A percentile compares a stretch with the other conserved stretches of the same genome.
Conservation (phyloP, 495 filamentous ascomycete genomes). For the Hypoxylon fuscum region DNA sequence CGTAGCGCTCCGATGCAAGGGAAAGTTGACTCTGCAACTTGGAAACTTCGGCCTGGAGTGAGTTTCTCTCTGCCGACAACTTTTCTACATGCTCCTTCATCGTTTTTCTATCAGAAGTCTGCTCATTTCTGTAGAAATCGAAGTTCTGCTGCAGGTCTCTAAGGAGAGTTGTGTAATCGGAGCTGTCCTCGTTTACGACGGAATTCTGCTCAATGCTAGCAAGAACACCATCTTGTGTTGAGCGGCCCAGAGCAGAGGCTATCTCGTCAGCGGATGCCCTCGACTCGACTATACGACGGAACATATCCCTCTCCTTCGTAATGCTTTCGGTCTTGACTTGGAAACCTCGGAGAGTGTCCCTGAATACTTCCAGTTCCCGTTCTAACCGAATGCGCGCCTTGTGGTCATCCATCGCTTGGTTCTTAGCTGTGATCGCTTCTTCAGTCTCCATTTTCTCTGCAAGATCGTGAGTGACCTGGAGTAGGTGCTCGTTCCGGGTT, state of each 20-base stretch:
- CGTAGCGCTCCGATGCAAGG: conserved; percentile 81
- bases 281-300: conserved; percentile 89
- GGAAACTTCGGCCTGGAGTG: conserved; percentile 80
- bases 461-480: conserved; percentile 81
- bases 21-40: conserved; percentile 82
- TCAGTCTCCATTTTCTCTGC: conserved; percentile 91
- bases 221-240: conserved; percentile 61
- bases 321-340: conserved; percentile 87
- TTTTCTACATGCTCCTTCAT: conserved; percentile 88
- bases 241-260: conserved; percentile 71
- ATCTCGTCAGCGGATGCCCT: conserved; percentile 67
- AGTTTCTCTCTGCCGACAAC: conserved; percentile 80
- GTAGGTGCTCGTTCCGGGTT: conserved; percentile 83
- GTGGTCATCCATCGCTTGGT: conserved; percentile 73
- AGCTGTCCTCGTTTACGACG: conserved; percentile 56
- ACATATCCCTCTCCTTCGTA: conserved; percentile 95
- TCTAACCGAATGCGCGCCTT: conserved; percentile 76
- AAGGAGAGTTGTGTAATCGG: conserved; percentile 72
- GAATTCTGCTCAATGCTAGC: conserved; percentile 60
- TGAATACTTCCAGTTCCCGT: conserved; percentile 66
- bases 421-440: conserved; percentile 76
- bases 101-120: conserved; percentile 76
- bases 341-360: conserved; percentile 78
- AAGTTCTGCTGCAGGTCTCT: conserved; percentile 89
- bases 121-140: conserved; percentile 88